These are phyloP conservation scores for Umbilicus rupestris DNA, from an alignment of 164 flowering plant genomes.

Conservation along the genomic window DNA sequence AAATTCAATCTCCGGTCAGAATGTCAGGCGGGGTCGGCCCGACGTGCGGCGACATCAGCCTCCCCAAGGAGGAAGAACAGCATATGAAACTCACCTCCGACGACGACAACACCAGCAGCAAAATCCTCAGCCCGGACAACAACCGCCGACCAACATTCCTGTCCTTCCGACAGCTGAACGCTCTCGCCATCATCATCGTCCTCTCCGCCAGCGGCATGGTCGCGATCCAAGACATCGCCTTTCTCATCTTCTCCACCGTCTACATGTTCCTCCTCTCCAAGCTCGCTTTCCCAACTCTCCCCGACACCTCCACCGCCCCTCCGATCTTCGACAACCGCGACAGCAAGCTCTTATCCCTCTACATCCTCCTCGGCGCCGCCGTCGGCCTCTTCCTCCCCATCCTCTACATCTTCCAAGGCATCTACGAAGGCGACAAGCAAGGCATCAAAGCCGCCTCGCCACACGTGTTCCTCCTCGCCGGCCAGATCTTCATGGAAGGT, in stretches of 20 bases:
- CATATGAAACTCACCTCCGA: slow-evolving; percentile 1
- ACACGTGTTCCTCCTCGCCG: slow-evolving; percentile 51
- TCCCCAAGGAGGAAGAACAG: slow-evolving; percentile 25
- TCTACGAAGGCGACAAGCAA: slow-evolving; percentile 45
- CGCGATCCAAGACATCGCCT: slow-evolving; percentile 26
- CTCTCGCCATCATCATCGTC: slow-evolving; percentile 27
- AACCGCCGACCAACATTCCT: slow-evolving; percentile 14
- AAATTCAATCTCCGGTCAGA: background rate
- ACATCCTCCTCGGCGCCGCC: slow-evolving; percentile 35
- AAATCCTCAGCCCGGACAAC: background rate
- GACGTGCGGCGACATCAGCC: slow-evolving; percentile 24
- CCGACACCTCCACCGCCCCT: slow-evolving; percentile 13
- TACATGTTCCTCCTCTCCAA: slow-evolving; percentile 31
- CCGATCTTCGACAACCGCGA: slow-evolving; percentile 22
- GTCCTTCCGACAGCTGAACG: slow-evolving; percentile 35
- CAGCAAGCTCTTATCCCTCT: slow-evolving; percentile 21
- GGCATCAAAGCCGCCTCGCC: slow-evolving; percentile 63
- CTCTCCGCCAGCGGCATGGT: slow-evolving; percentile 32
- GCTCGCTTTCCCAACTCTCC: slow-evolving; percentile 28
- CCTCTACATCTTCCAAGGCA: slow-evolving; percentile 54
- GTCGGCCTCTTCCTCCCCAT: slow-evolving; percentile 58
- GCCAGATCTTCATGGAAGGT: slow-evolving; percentile 61
- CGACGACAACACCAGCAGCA: background rate
- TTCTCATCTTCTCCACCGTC: slow-evolving; percentile 26
- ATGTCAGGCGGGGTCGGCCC: slow-evolving; percentile 10